phyloP scores from a whole-genome alignment of 257 asterid species.

The Euphrasia confusa region DNA sequence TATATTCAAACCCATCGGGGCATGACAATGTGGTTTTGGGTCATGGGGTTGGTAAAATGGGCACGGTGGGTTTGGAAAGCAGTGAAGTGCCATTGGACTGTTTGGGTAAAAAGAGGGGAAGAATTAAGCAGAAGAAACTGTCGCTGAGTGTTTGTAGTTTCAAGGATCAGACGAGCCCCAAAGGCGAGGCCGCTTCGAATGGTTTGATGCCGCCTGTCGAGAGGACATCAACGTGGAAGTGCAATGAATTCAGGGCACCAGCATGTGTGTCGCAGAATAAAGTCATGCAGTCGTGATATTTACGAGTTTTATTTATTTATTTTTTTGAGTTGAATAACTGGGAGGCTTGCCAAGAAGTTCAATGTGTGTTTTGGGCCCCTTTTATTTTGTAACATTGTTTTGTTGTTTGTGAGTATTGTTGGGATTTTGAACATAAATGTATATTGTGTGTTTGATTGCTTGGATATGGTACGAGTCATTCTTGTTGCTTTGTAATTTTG shows the following conservation, averaged over 20 bases:
- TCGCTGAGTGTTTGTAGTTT: conserved; percentile 69
- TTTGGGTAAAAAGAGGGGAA: conserved; percentile 46
- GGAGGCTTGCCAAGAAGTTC: conserved; percentile 27
- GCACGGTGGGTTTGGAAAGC: conserved; percentile 27
- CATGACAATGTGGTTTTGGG: conserved; percentile 24
- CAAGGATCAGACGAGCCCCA: conserved; percentile 50
- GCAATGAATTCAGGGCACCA: conserved; percentile 60
- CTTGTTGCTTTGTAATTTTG: too few relatives aligned
- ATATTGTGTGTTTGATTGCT: conserved; percentile 42
- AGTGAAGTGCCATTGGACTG: conserved; percentile 39
- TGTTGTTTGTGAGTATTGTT: conserved; percentile 32
- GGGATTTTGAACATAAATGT: conserved; percentile 37
- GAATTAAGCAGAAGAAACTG: conserved; percentile 63
- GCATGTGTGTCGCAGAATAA: conserved; percentile 54
- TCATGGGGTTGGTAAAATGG: conserved; percentile 17
- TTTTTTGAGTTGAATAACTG: conserved; percentile 2
- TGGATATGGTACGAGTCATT: conserved; percentile 9
- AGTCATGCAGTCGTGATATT: conserved; percentile 45
- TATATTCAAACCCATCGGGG: conserved; percentile 36
- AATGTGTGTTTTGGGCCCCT: not conserved
- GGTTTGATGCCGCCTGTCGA: conserved; percentile 36
- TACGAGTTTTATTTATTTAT: conserved; percentile 20
- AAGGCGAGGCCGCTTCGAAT: conserved; percentile 37
- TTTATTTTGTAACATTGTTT: not conserved
- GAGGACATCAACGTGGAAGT: conserved; percentile 59